Evolutionary conservation across 352 stramenopile genomes (phyloP), one percentile per base, ranked within the genome.

Genomic region (Pythium aristosporum): DNA sequence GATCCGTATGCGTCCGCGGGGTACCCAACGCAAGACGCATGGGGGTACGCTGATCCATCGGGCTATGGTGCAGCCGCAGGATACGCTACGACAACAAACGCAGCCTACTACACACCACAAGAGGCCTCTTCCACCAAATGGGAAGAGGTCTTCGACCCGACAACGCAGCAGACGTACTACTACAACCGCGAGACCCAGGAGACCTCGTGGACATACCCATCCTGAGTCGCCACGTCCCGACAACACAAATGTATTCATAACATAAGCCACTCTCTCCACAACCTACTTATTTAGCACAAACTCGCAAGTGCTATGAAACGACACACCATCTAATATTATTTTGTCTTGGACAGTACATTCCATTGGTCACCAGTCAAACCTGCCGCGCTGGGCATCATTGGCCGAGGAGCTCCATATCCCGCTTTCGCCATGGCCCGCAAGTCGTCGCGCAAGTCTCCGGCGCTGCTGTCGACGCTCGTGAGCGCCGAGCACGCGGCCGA

Each of bases 401-500:
- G 15, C 37, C 34, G 32, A 63, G 11, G 46, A 63, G 34, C 54
- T 51, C 23, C 39, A 42, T 9, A 42, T 42, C 37, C 3, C 37
- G 2, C 11, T 42, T 4, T 42, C 28, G 53, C 41, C 32, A 74
- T 74, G 67, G 67, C 30, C 30, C 67, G 67, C 36, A 72, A 72
- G 55, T 52, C 46, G 23, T 30, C 34, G 11, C 63, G 61, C 36
- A 74, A 74, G 62, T 52, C 23, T 28, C 28, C 66, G 41, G 34
- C 61, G 66, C 66, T 72, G 20, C 59, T 91, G 62, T 88, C 77
- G 50, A 67, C 79, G 50, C 72, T 94, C 37, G 75, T 90, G 60
- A 83, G 82, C 25, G 80, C 76, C 2, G 85, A 94, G 58, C 76
- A 89, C 51, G 83, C 83, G 2, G 80, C 81, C 0, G 85, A 94